Evolutionary conservation across 2,329 filamentous ascomycete genomes (phyloP).

Genomic region (Lomentospora prolificans): DNA sequence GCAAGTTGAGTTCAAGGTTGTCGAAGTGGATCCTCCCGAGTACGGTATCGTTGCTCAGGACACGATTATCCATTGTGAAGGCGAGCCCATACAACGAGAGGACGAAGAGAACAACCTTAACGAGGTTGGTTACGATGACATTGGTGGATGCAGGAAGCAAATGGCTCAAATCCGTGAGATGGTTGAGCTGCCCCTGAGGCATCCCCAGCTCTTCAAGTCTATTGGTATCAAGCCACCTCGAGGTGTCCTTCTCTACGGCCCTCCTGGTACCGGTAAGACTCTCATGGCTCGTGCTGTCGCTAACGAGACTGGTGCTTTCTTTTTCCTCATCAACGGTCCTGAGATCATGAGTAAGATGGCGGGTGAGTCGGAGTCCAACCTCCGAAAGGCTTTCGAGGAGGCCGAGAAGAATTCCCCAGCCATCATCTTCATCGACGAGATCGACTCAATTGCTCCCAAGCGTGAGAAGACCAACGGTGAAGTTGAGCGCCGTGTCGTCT

Average conservation of each 20-base stretch:
- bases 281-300: constrained; percentile 97
- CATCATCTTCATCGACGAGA: constrained; percentile 99
- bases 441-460: constrained; percentile 98
- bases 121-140: constrained; percentile 98
- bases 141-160: constrained; percentile 98
- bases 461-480: constrained; percentile 99
- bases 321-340: constrained; percentile 98
- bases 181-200: constrained; percentile 91
- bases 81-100: constrained; percentile 87
- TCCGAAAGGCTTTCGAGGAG: constrained; percentile 98
- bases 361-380: constrained; percentile 95
- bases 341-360: constrained; percentile 99
- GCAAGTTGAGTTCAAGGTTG: constrained; percentile 98
- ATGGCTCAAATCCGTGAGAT: constrained; percentile 99
- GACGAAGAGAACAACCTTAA: constrained; percentile 99
- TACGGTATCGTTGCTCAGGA: constrained; percentile 98
- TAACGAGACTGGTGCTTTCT: constrained; percentile 98
- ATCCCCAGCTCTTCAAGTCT: constrained; percentile 98
- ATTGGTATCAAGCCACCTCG: constrained; percentile 99
- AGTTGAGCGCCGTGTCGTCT: constrained; percentile 96
- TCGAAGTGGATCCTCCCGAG: constrained; percentile 96
- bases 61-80: constrained; percentile 97
- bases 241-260: constrained; percentile 92
- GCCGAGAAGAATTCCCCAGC: constrained; percentile 98
- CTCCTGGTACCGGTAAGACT: constrained; percentile 98